Conservation (phyloP, 768 basidiomycete genomes). For the Dendrothele bispora region DNA sequence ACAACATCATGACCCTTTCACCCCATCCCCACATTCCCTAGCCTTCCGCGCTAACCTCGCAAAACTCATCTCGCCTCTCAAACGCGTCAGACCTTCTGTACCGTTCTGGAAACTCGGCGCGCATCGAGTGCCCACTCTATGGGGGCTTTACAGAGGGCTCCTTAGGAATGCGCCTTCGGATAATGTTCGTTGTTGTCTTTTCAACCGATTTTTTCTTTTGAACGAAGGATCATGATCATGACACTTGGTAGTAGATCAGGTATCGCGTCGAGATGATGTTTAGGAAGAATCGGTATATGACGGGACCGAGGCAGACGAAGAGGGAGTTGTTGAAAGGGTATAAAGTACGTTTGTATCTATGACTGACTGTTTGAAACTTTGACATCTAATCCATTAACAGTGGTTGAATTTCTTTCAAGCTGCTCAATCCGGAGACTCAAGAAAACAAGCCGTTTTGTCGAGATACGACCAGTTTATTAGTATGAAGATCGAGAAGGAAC, state of each 20-base stretch:
- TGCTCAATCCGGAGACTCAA: constrained; percentile 53
- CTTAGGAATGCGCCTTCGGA: constrained; percentile 53
- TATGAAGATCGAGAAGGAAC: constrained; percentile 46
- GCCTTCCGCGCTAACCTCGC: constrained; percentile 55
- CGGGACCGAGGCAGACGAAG: constrained; percentile 51
- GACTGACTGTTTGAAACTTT: background rate
- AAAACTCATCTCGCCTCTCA: constrained; percentile 51
- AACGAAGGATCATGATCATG: too few relatives aligned
- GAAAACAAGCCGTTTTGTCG: constrained; percentile 42
- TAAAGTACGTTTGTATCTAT: constrained; percentile 40
- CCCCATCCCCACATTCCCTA: constrained; percentile 30
- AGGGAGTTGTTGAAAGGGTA: constrained; percentile 51
- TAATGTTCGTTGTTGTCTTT: constrained; percentile 43
- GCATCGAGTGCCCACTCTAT: constrained; percentile 76
- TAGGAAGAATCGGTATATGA: constrained; percentile 47
- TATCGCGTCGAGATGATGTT: constrained; percentile 58
- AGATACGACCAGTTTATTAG: constrained; percentile 63
- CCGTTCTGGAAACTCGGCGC: constrained; percentile 70
- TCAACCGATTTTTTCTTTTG: background rate
- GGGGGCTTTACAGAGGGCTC: constrained; percentile 74
- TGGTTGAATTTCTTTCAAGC: constrained; percentile 58
- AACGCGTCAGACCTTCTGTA: constrained; percentile 56
- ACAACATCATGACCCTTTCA: too few relatives aligned
- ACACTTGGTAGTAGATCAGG: constrained; percentile 45
- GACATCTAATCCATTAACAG: constrained; percentile 29